Conservation (phyloP, 768 basidiomycete species). For the Lactarius hatsudake region DNA sequence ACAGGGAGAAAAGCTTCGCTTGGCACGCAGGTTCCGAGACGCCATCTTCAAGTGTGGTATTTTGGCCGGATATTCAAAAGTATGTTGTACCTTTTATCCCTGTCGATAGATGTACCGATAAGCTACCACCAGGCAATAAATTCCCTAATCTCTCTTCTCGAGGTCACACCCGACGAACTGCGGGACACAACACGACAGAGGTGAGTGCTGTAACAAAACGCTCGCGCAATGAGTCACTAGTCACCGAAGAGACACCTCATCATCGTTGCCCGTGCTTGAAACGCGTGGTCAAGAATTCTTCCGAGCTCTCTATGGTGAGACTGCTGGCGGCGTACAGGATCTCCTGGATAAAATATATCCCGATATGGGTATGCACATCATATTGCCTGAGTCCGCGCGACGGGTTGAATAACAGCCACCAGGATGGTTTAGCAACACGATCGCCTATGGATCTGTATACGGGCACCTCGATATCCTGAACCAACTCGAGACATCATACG, state of each 20-base stretch:
- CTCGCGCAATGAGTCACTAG: neutral
- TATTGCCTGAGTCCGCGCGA: neutral
- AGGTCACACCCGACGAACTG: constrained; percentile 51
- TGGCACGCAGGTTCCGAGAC: constrained; percentile 59
- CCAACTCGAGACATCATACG: constrained; percentile 55
- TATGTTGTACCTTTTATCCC: constrained; percentile 31
- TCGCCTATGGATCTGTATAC: constrained; percentile 60
- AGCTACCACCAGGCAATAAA: constrained; percentile 51
- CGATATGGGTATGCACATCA: constrained; percentile 51
- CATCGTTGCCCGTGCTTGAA: constrained; percentile 44
- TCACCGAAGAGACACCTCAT: constrained; percentile 39
- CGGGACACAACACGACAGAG: constrained; percentile 47
- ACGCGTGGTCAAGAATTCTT: constrained; percentile 45
- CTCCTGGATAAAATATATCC: constrained; percentile 55
- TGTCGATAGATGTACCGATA: neutral
- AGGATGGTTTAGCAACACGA: constrained; percentile 54
- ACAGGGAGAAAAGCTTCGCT: constrained; percentile 38
- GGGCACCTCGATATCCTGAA: constrained; percentile 47
- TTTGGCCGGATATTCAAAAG: constrained; percentile 57
- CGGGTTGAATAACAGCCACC: neutral
- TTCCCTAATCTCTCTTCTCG: constrained; percentile 48
- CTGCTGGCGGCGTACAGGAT: constrained; percentile 45
- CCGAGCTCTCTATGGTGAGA: constrained; percentile 53
- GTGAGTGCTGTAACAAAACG: constrained; percentile 33
- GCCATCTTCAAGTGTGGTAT: constrained; percentile 61